Conservation (phyloP, 2,329 filamentous ascomycete genomes). For the Penicillium frequentans region DNA sequence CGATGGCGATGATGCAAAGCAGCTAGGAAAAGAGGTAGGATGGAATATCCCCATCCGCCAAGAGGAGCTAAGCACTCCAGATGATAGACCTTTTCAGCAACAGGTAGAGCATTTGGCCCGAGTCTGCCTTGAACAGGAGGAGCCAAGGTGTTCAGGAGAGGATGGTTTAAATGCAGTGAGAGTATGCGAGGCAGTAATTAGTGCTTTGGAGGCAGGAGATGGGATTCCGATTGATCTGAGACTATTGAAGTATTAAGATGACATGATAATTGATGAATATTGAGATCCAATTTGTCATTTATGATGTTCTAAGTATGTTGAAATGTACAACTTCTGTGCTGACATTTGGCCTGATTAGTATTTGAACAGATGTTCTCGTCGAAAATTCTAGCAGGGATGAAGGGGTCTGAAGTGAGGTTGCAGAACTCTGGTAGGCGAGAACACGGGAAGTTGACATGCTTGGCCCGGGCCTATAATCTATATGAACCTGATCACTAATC, state of each 20-base stretch:
- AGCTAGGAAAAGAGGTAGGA: not conserved
- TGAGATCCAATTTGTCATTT: not conserved
- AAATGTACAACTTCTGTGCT: not conserved
- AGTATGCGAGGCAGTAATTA: not conserved
- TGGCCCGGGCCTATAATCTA: too few species aligned
- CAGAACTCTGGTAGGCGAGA: too few species aligned
- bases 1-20: not conserved
- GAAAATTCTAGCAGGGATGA: not conserved
- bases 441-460: too few species aligned
- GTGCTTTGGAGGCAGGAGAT: not conserved
- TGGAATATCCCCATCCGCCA: not conserved
- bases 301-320: not conserved
- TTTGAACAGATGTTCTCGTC: too few species aligned
- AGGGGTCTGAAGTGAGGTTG: too few species aligned
- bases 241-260: not conserved
- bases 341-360: not conserved
- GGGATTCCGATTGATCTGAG: not conserved
- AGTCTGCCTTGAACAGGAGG: not conserved
- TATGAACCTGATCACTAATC: too few species aligned
- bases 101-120: not conserved
- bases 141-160: not conserved
- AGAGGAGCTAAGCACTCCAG: not conserved
- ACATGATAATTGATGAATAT: not conserved
- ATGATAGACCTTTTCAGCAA: not conserved
- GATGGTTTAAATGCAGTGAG: not conserved